These are phyloP conservation scores for Solanum acaule DNA, from an alignment of 257 asterid genomes.

Conservation along the genomic window DNA sequence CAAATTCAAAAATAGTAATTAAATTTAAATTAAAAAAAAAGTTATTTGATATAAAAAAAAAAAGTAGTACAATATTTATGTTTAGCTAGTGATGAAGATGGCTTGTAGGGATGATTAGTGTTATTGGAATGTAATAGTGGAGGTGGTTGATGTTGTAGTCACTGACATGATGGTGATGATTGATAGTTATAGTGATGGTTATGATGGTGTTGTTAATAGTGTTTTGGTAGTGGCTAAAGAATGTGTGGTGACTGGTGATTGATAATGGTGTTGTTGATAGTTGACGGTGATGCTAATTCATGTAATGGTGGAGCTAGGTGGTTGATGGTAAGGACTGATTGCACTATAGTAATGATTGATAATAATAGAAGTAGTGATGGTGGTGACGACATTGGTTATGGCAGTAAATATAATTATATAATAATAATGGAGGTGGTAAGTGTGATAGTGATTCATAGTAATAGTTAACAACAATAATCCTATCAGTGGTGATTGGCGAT, in stretches of 20 bases:
- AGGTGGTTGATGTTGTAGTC: neutral
- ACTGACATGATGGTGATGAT: neutral
- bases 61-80: neutral
- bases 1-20: neutral
- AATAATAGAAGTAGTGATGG: too few species aligned
- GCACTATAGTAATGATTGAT: neutral
- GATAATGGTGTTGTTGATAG: neutral
- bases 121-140: neutral
- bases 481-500: too few species aligned
- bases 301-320: neutral
- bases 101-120: neutral
- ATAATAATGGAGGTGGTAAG: too few species aligned
- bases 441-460: too few species aligned
- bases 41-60: neutral
- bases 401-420: too few species aligned
- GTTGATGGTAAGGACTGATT: neutral
- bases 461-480: too few species aligned
- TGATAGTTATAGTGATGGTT: neutral
- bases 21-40: neutral
- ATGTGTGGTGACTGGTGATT: neutral
- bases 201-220: neutral
- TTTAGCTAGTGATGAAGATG: neutral
- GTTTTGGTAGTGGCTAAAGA: neutral
- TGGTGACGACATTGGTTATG: too few species aligned
- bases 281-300: neutral